These are phyloP conservation scores for Penicillium occitanis DNA, from an alignment of 2,329 filamentous ascomycete species.

Conservation along the genomic window DNA sequence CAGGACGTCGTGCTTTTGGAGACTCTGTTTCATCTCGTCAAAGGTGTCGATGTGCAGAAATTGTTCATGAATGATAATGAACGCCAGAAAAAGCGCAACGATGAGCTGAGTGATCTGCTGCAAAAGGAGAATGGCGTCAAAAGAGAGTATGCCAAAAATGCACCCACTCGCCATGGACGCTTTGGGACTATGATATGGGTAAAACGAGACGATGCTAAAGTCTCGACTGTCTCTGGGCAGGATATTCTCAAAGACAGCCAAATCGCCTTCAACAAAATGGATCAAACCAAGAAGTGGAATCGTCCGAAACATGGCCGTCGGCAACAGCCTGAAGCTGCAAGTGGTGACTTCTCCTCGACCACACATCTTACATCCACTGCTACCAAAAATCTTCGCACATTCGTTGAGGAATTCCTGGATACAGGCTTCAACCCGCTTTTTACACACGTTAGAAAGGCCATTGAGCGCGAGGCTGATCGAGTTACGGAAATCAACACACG, in stretches of 20 bases:
- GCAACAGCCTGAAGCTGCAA: conserved; percentile 59
- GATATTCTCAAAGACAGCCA: conserved; percentile 73
- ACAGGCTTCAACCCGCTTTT: conserved; percentile 94
- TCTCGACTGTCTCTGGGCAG: conserved; percentile 85
- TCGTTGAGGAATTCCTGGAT: conserved; percentile 92
- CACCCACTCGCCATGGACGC: conserved; percentile 83
- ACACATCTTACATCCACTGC: conserved; percentile 69
- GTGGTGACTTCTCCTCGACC: conserved; percentile 72
- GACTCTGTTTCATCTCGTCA: conserved; percentile 87
- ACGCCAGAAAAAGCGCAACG: conserved; percentile 64
- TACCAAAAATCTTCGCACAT: conserved; percentile 72
- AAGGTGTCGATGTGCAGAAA: conserved; percentile 79
- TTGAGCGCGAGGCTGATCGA: conserved; percentile 85
- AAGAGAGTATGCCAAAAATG: conserved; percentile 71
- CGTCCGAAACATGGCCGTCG: conserved; percentile 67
- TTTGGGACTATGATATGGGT: conserved; percentile 99
- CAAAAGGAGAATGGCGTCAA: conserved; percentile 82
- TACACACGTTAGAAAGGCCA: conserved; percentile 77
- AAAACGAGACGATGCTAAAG: conserved; percentile 78
- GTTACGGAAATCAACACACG: conserved; percentile 72
- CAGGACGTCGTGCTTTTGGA: conserved; percentile 91
- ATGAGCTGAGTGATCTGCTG: conserved; percentile 73
- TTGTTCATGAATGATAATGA: conserved; percentile 81
- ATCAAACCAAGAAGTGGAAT: conserved; percentile 85
- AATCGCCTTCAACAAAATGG: conserved; percentile 80